Conservation (phyloP, 306 rosid genomes). For the Crataegus laevigata region DNA sequence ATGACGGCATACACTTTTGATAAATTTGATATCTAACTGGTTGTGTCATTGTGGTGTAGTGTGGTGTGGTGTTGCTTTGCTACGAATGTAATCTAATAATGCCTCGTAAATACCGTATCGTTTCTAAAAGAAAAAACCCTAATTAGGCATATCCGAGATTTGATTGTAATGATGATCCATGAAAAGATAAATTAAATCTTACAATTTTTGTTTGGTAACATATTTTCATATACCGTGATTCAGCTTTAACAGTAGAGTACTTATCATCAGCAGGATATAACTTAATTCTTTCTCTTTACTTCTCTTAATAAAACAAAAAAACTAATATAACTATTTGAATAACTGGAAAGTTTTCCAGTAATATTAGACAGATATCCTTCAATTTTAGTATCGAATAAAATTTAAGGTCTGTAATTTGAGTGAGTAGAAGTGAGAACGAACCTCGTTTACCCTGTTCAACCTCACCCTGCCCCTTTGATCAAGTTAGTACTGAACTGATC, state of each 20-base stretch:
- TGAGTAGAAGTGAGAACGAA: neutral
- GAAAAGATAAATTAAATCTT: neutral
- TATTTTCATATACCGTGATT: no score
- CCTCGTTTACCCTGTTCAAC: neutral
- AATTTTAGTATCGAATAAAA: neutral
- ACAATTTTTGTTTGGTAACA: neutral
- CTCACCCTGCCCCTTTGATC: neutral
- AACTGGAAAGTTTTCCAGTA: no score
- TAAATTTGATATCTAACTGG: neutral
- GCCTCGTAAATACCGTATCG: neutral
- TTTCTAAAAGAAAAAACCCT: neutral
- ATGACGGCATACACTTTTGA: neutral
- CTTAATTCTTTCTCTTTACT: neutral
- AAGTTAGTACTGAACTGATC: neutral
- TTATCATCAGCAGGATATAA: neutral
- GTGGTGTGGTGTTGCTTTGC: neutral
- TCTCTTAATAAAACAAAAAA: neutral
- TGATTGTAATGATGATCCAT: neutral
- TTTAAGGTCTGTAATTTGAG: neutral
- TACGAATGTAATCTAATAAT: neutral
- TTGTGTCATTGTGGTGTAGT: neutral
- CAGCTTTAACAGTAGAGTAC: neutral
- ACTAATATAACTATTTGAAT: no score
- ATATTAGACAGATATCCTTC: no score
- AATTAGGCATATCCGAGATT: neutral